Conservation (phyloP, 1,284 basidiomycete genomes). For the Cryptococcus sp. region DNA sequence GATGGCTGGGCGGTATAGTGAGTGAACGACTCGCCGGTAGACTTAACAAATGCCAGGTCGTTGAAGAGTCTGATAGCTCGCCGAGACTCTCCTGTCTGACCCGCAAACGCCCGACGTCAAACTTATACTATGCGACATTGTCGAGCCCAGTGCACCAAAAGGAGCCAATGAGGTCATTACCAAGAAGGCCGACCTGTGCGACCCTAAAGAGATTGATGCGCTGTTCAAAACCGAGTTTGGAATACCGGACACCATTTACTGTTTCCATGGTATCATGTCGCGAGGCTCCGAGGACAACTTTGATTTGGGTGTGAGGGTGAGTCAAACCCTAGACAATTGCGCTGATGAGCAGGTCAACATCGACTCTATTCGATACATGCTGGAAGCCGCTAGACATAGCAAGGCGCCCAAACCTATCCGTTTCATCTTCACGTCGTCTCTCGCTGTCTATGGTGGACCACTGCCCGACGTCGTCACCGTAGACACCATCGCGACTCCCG, state of each 20-base stretch:
- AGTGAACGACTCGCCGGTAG: constrained; percentile 8
- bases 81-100: constrained; percentile 42
- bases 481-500: constrained; percentile 61
- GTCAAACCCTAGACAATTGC: constrained; percentile 4
- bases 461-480: constrained; percentile 60
- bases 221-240: constrained; percentile 52
- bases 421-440: constrained; percentile 65
- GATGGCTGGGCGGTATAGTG: constrained; percentile 48
- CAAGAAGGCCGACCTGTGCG: constrained; percentile 60
- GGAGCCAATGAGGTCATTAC: constrained; percentile 51
- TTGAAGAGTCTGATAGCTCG: constrained; percentile 27
- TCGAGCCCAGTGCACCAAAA: constrained; percentile 58
- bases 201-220: constrained; percentile 54
- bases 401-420: constrained; percentile 50
- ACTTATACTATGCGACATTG: constrained; percentile 52
- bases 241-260: constrained; percentile 55
- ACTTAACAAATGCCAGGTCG: neutral
- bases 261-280: constrained; percentile 66
- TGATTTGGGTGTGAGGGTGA: constrained; percentile 60
- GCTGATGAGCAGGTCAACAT: constrained; percentile 57
- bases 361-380: constrained; percentile 61
- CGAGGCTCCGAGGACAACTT: constrained; percentile 64
- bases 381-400: constrained; percentile 57
- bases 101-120: constrained; percentile 44
- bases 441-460: constrained; percentile 67